These are phyloP conservation scores for Anthracocystis walkeri DNA, from an alignment of 1,284 basidiomycete genomes.

Conservation along the genomic window DNA sequence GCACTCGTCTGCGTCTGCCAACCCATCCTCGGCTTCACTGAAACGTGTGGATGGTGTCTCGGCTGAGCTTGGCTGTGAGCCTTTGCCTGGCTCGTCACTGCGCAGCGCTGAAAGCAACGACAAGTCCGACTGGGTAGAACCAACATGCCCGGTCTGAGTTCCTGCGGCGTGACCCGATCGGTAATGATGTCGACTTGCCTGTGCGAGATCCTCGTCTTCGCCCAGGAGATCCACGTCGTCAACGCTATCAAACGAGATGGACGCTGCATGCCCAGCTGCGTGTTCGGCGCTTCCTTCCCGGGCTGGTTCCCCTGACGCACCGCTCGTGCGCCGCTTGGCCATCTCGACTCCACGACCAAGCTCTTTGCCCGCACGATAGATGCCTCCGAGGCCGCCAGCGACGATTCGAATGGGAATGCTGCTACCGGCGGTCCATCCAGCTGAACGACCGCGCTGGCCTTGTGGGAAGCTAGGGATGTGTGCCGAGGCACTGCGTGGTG, in stretches of 20 bases:
- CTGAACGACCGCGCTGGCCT: slow-evolving; percentile 39
- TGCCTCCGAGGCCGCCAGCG: slow-evolving; percentile 46
- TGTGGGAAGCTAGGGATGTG: slow-evolving; percentile 52
- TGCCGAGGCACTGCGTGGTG: slow-evolving; percentile 27
- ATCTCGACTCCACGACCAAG: slow-evolving; percentile 49
- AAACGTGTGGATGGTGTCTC: slow-evolving; percentile 44
- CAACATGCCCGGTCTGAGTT: slow-evolving; percentile 6
- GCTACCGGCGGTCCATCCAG: slow-evolving; percentile 40
- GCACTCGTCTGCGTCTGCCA: slow-evolving; percentile 24
- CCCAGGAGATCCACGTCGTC: slow-evolving; percentile 40
- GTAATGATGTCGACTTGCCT: slow-evolving; percentile 8
- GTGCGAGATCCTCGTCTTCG: slow-evolving; percentile 18
- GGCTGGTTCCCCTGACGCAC: slow-evolving; percentile 8
- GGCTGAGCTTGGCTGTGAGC: slow-evolving; percentile 42
- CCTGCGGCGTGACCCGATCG: not conserved
- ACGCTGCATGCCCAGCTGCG: slow-evolving; percentile 4
- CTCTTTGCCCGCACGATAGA: slow-evolving; percentile 47
- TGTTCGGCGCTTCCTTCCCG: slow-evolving; percentile 1
- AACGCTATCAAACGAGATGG: slow-evolving; percentile 41
- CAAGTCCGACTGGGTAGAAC: slow-evolving; percentile 20
- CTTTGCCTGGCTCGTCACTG: slow-evolving; percentile 22
- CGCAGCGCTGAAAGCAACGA: slow-evolving; percentile 31
- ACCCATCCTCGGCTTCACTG: slow-evolving; percentile 33
- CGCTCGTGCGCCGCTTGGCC: slow-evolving; percentile 37
- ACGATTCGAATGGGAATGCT: slow-evolving; percentile 54